Evolutionary conservation across 2,329 filamentous ascomycete genomes (phyloP).

Genomic region (Phialophora chinensis): DNA sequence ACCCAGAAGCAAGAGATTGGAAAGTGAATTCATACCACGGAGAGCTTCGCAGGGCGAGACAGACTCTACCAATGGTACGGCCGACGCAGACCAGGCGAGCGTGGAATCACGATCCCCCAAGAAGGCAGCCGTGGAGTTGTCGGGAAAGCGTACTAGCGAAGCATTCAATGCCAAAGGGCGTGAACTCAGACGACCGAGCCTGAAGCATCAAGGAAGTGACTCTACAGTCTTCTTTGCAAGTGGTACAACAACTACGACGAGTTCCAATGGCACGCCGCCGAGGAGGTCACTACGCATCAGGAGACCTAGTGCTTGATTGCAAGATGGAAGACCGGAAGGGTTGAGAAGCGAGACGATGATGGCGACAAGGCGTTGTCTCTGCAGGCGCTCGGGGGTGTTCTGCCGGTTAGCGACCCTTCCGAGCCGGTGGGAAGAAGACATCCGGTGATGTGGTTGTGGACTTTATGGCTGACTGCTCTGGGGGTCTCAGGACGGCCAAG

Average conservation of each 20-base stretch:
- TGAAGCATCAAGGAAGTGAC: constrained; percentile 27
- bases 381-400: background rate
- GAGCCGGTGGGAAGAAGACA: background rate
- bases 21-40: background rate
- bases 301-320: constrained; percentile 23
- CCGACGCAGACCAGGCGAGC: constrained; percentile 3
- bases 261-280: constrained; percentile 18
- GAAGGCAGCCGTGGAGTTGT: background rate
- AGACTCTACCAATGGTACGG: constrained; percentile 7
- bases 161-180: background rate
- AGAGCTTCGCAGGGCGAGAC: background rate
- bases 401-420: background rate
- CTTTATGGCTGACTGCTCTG: background rate
- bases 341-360: background rate
- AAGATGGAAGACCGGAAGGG: background rate
- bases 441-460: background rate
- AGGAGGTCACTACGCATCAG: constrained; percentile 30
- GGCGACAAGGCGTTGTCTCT: background rate
- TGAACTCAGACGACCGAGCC: constrained; percentile 14
- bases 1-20: background rate
- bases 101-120: constrained; percentile 6
- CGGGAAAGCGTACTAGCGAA: background rate
- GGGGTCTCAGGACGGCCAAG: background rate
- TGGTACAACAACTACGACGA: background rate
- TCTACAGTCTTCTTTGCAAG: constrained; percentile 27